Conservation (phyloP, 2,329 filamentous ascomycete genomes). For the Claviceps purpurea region DNA sequence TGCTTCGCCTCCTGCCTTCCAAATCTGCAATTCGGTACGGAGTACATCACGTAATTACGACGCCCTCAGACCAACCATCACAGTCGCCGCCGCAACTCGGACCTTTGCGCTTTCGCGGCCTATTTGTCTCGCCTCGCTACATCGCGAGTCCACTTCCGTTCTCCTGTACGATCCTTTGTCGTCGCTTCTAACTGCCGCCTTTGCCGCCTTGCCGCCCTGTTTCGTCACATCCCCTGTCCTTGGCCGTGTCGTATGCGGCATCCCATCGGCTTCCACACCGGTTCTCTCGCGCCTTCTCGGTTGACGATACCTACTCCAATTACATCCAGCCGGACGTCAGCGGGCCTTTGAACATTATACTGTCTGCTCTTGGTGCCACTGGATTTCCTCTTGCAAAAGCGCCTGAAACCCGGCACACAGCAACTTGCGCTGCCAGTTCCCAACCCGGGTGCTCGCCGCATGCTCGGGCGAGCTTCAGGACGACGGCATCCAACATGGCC, state of each 20-base stretch:
- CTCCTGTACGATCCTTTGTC: neutral
- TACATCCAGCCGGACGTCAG: conserved; percentile 3
- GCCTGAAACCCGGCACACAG: neutral
- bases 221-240: neutral
- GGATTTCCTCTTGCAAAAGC: neutral
- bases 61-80: conserved; percentile 1
- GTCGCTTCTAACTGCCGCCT: neutral
- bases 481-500: conserved; percentile 30
- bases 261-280: neutral
- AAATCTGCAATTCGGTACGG: neutral
- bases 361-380: neutral
- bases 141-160: neutral
- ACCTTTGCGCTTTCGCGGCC: neutral
- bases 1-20: neutral
- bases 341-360: neutral
- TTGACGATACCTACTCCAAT: conserved; percentile 1
- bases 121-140: neutral
- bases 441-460: neutral
- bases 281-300: conserved; percentile 5
- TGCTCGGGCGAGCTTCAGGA: neutral
- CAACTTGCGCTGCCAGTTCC: neutral
- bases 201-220: neutral
- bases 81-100: neutral
- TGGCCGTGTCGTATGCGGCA: conserved; percentile 3
- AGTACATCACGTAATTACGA: conserved; percentile 3